Conservation (phyloP, 306 rosid genomes). For the Quercus variabilis region DNA sequence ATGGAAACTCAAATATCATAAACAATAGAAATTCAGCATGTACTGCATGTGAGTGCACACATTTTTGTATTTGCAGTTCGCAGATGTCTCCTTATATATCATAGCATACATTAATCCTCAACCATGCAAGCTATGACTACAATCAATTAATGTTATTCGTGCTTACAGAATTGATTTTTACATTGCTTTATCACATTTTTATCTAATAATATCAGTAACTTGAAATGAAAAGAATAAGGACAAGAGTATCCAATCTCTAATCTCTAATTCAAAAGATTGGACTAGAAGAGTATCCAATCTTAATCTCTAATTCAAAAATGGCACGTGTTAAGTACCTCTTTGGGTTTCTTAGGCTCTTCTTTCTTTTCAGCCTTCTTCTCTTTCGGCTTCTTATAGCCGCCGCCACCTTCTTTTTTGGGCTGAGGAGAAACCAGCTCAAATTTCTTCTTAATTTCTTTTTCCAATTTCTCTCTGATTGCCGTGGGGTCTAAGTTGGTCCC, state of each 20-base stretch:
- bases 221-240: background rate
- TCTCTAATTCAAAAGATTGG: too few species aligned
- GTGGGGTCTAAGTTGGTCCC: constrained; percentile 55
- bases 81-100: background rate
- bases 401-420: constrained; percentile 43
- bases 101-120: background rate
- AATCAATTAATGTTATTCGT: background rate
- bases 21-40: background rate
- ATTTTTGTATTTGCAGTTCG: background rate
- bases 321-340: background rate
- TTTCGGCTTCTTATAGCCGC: constrained; percentile 39
- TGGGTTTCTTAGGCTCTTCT: background rate
- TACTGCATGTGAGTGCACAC: background rate
- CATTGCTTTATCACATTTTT: background rate
- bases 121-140: background rate
- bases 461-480: constrained; percentile 45
- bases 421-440: constrained; percentile 67
- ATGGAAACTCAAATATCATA: background rate
- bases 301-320: too few species aligned
- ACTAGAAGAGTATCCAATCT: background rate
- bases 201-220: background rate
- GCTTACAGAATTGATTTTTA: background rate
- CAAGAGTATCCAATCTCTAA: too few species aligned
- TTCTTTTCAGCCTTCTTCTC: constrained; percentile 31
- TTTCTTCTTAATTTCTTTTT: constrained; percentile 53